Evolutionary conservation across 2,329 filamentous ascomycete species (phyloP), one percentile per base, ranked within the genome.

Genomic region (Aspergillus sp.): DNA sequence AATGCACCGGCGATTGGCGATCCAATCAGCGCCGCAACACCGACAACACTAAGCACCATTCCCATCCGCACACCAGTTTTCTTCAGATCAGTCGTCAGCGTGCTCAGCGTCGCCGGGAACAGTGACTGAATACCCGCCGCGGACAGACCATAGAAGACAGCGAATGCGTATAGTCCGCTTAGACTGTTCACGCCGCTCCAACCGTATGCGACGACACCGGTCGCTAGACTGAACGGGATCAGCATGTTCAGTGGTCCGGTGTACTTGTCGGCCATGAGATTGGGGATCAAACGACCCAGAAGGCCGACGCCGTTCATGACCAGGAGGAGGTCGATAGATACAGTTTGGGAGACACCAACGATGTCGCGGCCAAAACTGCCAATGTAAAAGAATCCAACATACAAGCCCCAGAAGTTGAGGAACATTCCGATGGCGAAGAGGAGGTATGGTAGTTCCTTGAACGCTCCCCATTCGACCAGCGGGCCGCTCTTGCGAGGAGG

Each of bases 121-220:
- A 88, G 61, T 5, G 77, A 76, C 64, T 87, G 84, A 42, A 87
- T 78, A 0, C 75, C 81, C 0, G 82, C 83, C 0, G 76, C 80
- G 2, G 76, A 76, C 43, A 86, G 71, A 1, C 86, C 86, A 58
- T 85, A 86, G 48, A 84, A 72, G 0, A 74, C 68, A 0, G 79
- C 70, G 75, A 85, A 88, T 1, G 71, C 73, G 57, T 85, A 86
- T 23, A 88, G 66, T 0, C 76, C 75, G 0, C 66, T 43, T 0
- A 74, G 62, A 13, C 67, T 67, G 1, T 61, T 52, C 5, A 88
- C 79, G 1, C 72, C 76, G 15, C 79, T 76, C 84, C 84, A 88
- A 54, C 69, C 71, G 49, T 79, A 78, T 1, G 73, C 56, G 17
- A 76, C 58, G 4, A 75, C 46, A 1, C 65, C 63, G 1, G 75